Evolutionary conservation across 257 asterid species (phyloP), one percentile per base, ranked within the genome.

Genomic region (Gynochthodes officinalis): DNA sequence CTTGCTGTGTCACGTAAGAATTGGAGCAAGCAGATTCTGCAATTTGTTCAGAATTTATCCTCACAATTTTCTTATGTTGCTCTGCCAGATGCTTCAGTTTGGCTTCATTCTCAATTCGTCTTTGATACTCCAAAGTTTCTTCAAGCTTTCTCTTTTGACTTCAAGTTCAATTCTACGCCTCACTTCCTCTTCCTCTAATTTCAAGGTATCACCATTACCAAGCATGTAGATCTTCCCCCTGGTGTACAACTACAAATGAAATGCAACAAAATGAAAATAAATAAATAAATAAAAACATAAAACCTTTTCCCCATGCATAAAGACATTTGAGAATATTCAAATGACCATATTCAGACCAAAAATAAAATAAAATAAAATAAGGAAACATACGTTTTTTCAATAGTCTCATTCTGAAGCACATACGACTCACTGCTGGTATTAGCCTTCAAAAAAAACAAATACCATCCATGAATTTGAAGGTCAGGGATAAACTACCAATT

Each of bases 111-210:
- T 95, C 99, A 54, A 95, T 86, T 44, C 88, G 89, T 72, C 99
- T 87, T 84, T 95, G 99, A 82, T 87, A 90, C 74, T 92, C 98
- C 87, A 95, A 77, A 73, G 97, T 90, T 87, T 92, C 99, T 86
- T 92, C 97, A 76, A 95, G 98, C 88, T 92, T 89, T 82, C 96
- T 92, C 82, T 92, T 98, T 81, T 95, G 97, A 4, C 97, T 86
- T 95, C 98, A 72, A 92, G 96, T 76, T 95, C 99, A 79, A 90
- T 82, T 77, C 72, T 84, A 54, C 80, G 96, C 74, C 84, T 86
- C 78, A 82, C 78, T 77, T 92, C 99, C 78, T 87, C 96, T 75
- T 89, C 90, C 76, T 82, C 85, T 53, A 81, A 80, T 59, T 67
- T 83, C 58, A 84, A 74, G 73, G 84, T 81, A 69, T 82, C 93